Evolutionary conservation across 176 grass and related monocot genomes (phyloP).

Genomic region (Triticum timopheevii): DNA sequence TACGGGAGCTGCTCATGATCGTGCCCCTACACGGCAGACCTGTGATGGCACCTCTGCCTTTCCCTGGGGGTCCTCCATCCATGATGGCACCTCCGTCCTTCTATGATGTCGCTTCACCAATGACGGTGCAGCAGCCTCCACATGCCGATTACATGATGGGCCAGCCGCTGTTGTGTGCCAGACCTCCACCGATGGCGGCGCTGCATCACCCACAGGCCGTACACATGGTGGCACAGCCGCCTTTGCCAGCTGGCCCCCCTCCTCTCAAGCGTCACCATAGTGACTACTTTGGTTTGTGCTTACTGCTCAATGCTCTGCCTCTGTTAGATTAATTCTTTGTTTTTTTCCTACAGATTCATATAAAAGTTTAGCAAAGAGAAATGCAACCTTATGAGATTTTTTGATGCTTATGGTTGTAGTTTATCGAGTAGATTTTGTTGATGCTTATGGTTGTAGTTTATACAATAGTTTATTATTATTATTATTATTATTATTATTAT

Average conservation of each 20-base stretch:
- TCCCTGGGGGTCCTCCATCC: neutral
- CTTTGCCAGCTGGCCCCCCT: conserved; percentile 10
- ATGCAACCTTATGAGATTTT: neutral
- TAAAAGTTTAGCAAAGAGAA: neutral
- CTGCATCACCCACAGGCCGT: neutral
- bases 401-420: neutral
- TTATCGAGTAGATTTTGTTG: neutral
- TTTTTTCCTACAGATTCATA: neutral
- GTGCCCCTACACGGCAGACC: neutral
- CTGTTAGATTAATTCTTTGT: neutral
- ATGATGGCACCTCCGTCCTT: neutral
- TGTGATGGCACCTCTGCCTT: neutral
- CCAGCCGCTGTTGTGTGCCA: neutral
- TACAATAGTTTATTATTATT: neutral
- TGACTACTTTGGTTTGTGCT: conserved; percentile 51
- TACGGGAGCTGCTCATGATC: neutral
- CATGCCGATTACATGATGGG: neutral
- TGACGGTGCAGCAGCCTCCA: neutral
- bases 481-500: neutral
- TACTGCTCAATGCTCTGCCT: neutral
- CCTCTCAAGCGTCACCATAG: conserved; percentile 45
- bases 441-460: neutral
- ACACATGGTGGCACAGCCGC: neutral
- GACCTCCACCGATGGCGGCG: neutral
- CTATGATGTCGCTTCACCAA: neutral